Evolutionary conservation across 2,329 filamentous ascomycete genomes (phyloP), one percentile per base, ranked within the genome.

Genomic region (Rutstroemia sp.): DNA sequence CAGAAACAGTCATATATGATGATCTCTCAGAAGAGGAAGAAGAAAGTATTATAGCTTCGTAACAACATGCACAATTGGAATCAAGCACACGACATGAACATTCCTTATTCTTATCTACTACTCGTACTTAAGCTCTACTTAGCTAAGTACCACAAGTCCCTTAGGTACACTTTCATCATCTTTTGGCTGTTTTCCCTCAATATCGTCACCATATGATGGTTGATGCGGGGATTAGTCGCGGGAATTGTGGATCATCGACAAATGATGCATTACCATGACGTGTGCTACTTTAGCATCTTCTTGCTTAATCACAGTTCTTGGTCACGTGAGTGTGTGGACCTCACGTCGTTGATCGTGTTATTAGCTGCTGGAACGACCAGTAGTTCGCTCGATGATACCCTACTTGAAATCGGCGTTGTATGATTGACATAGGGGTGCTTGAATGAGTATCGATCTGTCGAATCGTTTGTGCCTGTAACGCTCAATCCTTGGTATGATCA

Each of bases 401-500:
- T 42, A 42, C 17, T 44, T 19, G 2, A 12, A 14, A 10, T 12
- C 30, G 12, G 1, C 30, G 30, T 34, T 14, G 30, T 34, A 10
- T 14, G 2, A 34, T 34, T 34, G 12, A 34, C 30, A 34, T 34
- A 34, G 2, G 30, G 5, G 7, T 42, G 16, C 16, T 19, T 42
- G 16, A 19, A 9, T 2, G 39, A 7, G 39, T n/a, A n/a, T 42
- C 17, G 39, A n/a, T 42, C 17, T 42, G 16, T n/a, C 16, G 14
- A n/a, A 7, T 42, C 0, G 23, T 23, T 17, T 9, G 19, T 8
- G 10, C 38, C 42, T 51, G 25, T 30, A 56, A 19, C 39, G 34
- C 19, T n/a, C 3, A 14, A 8, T 56, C n/a, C 3, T 6, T 12
- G 23, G n/a, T 9, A 19, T 14, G 38, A 16, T 66, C 57, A 64